Evolutionary conservation across 2,329 filamentous ascomycete species (phyloP), one percentile per base, ranked within the genome.

Genomic region (Sporothrix brasiliensis): DNA sequence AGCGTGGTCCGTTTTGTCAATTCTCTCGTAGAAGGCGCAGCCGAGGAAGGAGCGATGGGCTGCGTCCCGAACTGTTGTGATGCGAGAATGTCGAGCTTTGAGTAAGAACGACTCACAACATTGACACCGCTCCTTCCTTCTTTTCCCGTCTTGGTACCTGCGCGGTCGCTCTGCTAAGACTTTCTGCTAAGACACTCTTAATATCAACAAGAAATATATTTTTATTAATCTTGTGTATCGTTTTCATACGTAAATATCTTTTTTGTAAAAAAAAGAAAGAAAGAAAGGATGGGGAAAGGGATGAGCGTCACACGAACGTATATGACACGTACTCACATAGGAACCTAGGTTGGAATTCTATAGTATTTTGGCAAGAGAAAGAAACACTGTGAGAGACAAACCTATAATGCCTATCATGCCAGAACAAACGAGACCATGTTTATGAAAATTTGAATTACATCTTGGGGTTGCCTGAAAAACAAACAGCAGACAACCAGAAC

Each of bases 381-480:
- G 53, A 34, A 44, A 24, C n/a, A 24, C 39, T 9, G 11, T 7
- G 34, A 44, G 4, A 21, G 24, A 14, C 11, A 44, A 14, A 21
- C 6, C 21, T 13, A 41, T 6, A 41, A 24, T 24, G 39, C 6
- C 21, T 13, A 41, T 2, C 21, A 24, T 16, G 39, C 16, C 19
- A n/a, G 34, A 44, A 44, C 34, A 67, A 47, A 53, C 44, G 52
- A 52, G 16, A 61, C 47, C 56, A 24, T 67, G 30, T 61, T 70
- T 63, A 67, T 71, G 44, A 54, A 69, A 68, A 60, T 65, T 67
- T 70, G 47, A 65, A 68, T 56, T 73, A 71, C 70, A 72, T 68
- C 44, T 41, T 67, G 27, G 65, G 39, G 44, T 50, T n/a, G 53
- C 56, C 68, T 67, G n/a, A 63, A 24, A n/a, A 50, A 21, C 19